Percentiles rank a stretch among this genome's conserved stretches.
These are phyloP conservation scores for Dioscorea alata DNA, from an alignment of 106 monocot species.

Conservation along the genomic window DNA sequence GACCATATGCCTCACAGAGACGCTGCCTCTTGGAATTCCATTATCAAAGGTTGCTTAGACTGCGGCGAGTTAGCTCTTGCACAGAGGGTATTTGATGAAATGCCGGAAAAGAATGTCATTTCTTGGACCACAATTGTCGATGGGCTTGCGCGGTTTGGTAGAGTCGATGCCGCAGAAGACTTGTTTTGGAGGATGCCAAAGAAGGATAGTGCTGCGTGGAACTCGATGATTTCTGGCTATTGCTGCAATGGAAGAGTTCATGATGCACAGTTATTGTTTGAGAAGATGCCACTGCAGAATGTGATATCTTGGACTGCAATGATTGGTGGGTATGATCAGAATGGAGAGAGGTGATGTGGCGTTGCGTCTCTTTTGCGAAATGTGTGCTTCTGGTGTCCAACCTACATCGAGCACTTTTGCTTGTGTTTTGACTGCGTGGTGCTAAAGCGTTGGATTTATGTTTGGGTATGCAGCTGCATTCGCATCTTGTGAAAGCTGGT, in stretches of 20 bases:
- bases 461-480: slow-evolving; percentile 58
- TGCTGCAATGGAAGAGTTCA: slow-evolving; percentile 33
- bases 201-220: slow-evolving; percentile 69
- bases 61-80: slow-evolving; percentile 42
- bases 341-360: slow-evolving; percentile 38
- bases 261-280: slow-evolving; percentile 44
- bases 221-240: slow-evolving; percentile 80
- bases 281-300: slow-evolving; percentile 42
- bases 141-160: slow-evolving; percentile 45
- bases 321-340: slow-evolving; percentile 57
- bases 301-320: slow-evolving; percentile 82
- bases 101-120: slow-evolving; percentile 68
- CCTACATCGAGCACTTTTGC: slow-evolving; percentile 81
- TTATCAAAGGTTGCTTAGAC: slow-evolving; percentile 52
- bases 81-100: slow-evolving; percentile 42
- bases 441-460: slow-evolving; percentile 22
- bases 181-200: slow-evolving; percentile 57
- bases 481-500: slow-evolving; percentile 30
- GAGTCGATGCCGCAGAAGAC: slow-evolving; percentile 38
- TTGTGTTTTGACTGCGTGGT: slow-evolving; percentile 54
- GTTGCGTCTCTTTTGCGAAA: slow-evolving; percentile 28
- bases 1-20: slow-evolving; percentile 55
- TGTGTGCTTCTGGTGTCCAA: slow-evolving; percentile 42
- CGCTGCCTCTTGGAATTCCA: slow-evolving; percentile 54
- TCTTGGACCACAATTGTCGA: slow-evolving; percentile 74